Percentiles rank a stretch among this genome's conserved stretches.
Evolutionary conservation across 2,329 filamentous ascomycete genomes (phyloP).

Genomic region (Aspergillus texensis): DNA sequence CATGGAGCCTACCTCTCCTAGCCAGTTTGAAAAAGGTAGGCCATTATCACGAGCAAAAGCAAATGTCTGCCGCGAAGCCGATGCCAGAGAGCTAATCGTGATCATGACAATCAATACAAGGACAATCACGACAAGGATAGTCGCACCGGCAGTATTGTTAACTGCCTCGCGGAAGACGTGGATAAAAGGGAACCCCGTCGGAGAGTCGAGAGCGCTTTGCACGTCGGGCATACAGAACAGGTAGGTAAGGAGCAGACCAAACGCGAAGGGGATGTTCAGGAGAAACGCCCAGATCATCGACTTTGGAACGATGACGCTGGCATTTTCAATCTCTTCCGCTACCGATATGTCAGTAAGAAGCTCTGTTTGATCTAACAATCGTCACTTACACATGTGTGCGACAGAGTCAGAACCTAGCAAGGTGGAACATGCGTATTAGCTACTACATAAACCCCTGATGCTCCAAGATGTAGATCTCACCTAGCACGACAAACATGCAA

Average conservation of each 20-base stretch:
- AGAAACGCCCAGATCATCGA: slow-evolving; percentile 10
- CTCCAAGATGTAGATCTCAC: neutral
- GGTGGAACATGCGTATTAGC: neutral
- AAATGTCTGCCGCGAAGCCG: slow-evolving; percentile 44
- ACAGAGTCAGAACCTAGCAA: slow-evolving; percentile 2
- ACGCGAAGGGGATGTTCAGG: slow-evolving; percentile 3
- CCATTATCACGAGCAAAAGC: slow-evolving; percentile 50
- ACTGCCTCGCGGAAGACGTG: slow-evolving; percentile 48
- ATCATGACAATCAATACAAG: slow-evolving; percentile 42
- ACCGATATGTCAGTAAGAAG: neutral
- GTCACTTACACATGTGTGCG: slow-evolving; percentile 6
- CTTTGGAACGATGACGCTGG: slow-evolving; percentile 6
- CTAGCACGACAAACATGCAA: slow-evolving; percentile 5
- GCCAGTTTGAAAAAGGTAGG: slow-evolving; percentile 45
- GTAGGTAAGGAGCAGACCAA: slow-evolving; percentile 44
- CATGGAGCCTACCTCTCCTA: slow-evolving; percentile 28
- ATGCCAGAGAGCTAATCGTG: slow-evolving; percentile 43
- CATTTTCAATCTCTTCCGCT: slow-evolving; percentile 15
- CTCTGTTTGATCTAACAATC: neutral
- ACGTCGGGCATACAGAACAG: slow-evolving; percentile 40
- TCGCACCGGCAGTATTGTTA: slow-evolving; percentile 24
- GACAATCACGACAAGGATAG: slow-evolving; percentile 43
- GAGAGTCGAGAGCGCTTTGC: slow-evolving; percentile 39
- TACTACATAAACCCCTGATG: neutral
- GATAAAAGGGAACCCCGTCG: slow-evolving; percentile 50